Conservation (phyloP, 2,329 filamentous ascomycete species). For the Hypomyces rosellus region DNA sequence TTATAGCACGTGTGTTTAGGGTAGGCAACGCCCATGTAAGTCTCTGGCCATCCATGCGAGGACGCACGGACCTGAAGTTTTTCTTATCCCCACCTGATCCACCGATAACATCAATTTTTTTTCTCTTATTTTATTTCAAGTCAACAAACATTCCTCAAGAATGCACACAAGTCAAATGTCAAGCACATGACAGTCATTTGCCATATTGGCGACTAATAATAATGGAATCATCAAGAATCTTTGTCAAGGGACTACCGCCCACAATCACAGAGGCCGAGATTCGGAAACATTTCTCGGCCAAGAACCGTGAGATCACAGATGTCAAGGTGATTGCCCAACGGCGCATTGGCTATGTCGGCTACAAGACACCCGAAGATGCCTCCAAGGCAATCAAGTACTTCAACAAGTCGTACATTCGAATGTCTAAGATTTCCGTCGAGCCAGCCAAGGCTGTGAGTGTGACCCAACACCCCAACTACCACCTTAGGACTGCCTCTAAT, state of each 20-base stretch:
- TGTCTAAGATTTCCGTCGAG: conserved; percentile 90
- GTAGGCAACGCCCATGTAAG: not conserved
- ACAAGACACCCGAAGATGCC: conserved; percentile 76
- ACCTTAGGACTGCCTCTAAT: conserved; percentile 22
- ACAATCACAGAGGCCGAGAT: conserved; percentile 80
- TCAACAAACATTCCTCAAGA: not conserved
- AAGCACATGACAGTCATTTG: not conserved
- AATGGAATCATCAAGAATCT: conserved; percentile 60
- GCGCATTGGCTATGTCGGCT: conserved; percentile 93
- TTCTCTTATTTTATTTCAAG: conserved; percentile 5
- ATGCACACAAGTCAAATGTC: conserved; percentile 1
- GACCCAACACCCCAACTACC: conserved; percentile 11
- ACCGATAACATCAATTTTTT: conserved; percentile 4
- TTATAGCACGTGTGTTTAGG: not conserved
- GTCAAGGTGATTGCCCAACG: conserved; percentile 84
- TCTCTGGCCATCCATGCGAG: not conserved
- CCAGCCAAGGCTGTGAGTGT: conserved; percentile 68
- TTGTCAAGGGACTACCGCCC: conserved; percentile 80
- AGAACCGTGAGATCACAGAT: conserved; percentile 75
- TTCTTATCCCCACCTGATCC: conserved; percentile 7
- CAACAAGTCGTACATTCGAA: conserved; percentile 89
- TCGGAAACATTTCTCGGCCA: conserved; percentile 75
- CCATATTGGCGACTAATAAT: conserved; percentile 14
- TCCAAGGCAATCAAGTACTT: conserved; percentile 85
- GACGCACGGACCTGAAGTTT: conserved; percentile 6